Evolutionary conservation across 208 protist species (phyloP).

Genomic region (Naegleria lovaniensis): DNA sequence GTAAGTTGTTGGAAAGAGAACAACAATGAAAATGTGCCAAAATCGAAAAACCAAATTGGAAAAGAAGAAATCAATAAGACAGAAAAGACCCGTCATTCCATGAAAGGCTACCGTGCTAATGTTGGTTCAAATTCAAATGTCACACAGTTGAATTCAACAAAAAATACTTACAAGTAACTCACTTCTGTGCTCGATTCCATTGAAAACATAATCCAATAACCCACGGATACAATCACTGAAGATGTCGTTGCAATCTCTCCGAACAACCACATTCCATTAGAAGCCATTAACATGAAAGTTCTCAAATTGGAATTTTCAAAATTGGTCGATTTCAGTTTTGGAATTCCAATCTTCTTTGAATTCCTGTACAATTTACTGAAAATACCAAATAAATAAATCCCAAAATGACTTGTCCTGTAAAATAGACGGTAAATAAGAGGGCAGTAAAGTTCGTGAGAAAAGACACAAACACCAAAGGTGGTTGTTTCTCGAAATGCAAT

Average conservation of each 20-base stretch:
- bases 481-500: background rate
- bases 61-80: background rate
- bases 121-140: background rate
- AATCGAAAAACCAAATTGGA: background rate
- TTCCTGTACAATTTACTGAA: background rate
- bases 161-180: background rate
- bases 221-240: background rate
- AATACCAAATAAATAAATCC: background rate
- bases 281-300: background rate
- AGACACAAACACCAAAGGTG: background rate
- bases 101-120: background rate
- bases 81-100: background rate
- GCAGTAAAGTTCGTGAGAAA: background rate
- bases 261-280: background rate
- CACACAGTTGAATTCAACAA: too few relatives aligned
- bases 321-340: background rate
- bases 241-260: background rate
- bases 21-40: background rate
- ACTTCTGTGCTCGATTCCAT: background rate
- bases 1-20: background rate
- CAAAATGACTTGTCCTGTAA: background rate
- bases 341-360: background rate
- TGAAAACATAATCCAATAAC: background rate
- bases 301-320: background rate
- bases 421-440: background rate